phyloP scores from a whole-genome alignment of 163 green algal species.

The Volvox carteri region DNA sequence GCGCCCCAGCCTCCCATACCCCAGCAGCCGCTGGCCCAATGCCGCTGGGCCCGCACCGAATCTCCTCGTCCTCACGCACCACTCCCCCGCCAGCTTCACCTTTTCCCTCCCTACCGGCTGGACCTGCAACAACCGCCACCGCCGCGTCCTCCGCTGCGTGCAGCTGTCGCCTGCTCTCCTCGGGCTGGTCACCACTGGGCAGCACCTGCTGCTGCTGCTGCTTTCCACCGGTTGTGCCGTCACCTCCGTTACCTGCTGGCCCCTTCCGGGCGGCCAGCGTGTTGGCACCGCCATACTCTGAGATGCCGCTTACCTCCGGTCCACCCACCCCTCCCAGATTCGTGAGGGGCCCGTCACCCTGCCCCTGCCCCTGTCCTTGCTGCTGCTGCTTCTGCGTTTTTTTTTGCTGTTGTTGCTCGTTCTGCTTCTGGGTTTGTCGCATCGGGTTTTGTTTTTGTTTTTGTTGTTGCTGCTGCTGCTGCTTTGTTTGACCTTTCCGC shows the following conservation, averaged over 20 bases:
- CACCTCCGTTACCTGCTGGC: too few species aligned
- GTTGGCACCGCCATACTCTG: neutral
- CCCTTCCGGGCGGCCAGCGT: neutral
- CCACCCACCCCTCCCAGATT: neutral
- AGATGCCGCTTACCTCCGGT: neutral
- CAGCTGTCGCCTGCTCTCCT: too few species aligned
- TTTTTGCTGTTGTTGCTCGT: neutral
- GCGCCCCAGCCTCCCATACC: too few species aligned
- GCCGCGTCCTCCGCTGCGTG: too few species aligned
- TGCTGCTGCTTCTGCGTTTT: neutral
- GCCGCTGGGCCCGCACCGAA: too few species aligned
- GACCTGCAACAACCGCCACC: too few species aligned
- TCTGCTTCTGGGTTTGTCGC: neutral
- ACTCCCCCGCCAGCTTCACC: too few species aligned
- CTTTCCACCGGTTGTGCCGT: too few species aligned
- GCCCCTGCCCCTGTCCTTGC: neutral
- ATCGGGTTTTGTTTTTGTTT: neutral
- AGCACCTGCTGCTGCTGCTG: constrained; percentile 14
- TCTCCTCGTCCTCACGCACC: too few species aligned
- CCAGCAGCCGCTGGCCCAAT: too few species aligned
- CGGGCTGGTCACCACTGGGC: too few species aligned
- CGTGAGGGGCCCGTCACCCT: neutral
- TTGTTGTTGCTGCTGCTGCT: neutral
- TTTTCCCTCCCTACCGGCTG: too few species aligned
- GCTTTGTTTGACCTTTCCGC: neutral